A percentile compares a stretch with the other conserved stretches of the same genome.
Evolutionary conservation across 2,329 filamentous ascomycete genomes (phyloP).

Genomic region (Aspergillus puulaauensis): DNA sequence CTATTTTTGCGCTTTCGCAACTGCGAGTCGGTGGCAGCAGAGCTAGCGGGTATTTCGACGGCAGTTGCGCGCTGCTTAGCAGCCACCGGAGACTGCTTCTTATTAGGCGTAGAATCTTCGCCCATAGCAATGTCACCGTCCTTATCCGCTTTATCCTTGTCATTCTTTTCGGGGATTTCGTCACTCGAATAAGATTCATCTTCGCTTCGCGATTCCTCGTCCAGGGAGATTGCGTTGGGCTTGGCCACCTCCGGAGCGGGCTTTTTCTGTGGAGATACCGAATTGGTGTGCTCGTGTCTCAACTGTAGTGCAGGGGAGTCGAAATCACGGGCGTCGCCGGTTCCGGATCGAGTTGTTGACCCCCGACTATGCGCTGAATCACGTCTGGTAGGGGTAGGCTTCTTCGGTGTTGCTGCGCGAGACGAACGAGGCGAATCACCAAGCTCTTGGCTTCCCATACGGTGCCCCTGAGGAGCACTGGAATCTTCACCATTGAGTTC

Average conservation of each 20-base stretch:
- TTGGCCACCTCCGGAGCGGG: not conserved
- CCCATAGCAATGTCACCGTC: constrained; percentile 22
- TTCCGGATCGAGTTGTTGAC: not conserved
- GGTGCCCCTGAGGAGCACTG: constrained; percentile 4
- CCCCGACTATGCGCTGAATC: constrained; percentile 3
- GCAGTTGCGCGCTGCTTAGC: not conserved
- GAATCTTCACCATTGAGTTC: not conserved
- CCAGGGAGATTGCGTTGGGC: not conserved
- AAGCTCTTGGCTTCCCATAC: constrained; percentile 28
- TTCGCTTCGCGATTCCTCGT: not conserved
- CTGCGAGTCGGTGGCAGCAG: not conserved
- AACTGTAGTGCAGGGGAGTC: constrained; percentile 8
- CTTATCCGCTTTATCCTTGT: not conserved
- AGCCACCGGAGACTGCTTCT: not conserved
- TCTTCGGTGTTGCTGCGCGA: not conserved
- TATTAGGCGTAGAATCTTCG: not conserved
- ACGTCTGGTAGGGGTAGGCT: not conserved
- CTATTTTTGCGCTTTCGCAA: constrained; percentile 30
- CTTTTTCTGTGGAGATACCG: constrained; percentile 4
- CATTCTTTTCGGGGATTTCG: not conserved
- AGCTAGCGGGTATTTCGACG: not conserved
- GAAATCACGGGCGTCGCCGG: not conserved
- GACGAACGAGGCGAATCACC: constrained; percentile 22
- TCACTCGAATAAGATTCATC: not conserved
- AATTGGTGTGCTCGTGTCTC: not conserved